phyloP scores from a whole-genome alignment of 495 filamentous ascomycete species.

The Bombardia bombarda region DNA sequence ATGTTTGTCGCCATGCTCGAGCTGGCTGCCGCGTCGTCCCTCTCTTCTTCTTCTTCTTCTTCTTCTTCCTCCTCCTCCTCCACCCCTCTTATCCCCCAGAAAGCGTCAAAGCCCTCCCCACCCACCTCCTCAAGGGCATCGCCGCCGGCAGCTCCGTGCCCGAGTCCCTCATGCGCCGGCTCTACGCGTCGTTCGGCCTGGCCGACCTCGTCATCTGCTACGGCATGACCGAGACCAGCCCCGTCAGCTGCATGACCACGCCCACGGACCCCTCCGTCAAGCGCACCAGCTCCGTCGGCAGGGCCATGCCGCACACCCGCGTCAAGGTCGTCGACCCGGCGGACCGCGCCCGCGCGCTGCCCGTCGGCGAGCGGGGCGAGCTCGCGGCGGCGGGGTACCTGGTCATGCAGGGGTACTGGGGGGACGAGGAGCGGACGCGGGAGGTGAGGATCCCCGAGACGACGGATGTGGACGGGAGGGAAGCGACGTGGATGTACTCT shows the following conservation, averaged over 20 bases:
- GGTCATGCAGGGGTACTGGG: conserved; percentile 88
- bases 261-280: conserved; percentile 75
- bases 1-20: conserved; percentile 92
- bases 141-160: conserved; percentile 85
- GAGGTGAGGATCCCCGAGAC: conserved; percentile 54
- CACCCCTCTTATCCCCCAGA: conserved; percentile 3
- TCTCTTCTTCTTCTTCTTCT: too few relatives aligned
- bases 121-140: conserved; percentile 76
- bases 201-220: conserved; percentile 91
- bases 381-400: conserved; percentile 78
- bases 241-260: conserved; percentile 86
- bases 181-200: conserved; percentile 71
- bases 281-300: conserved; percentile 68
- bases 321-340: conserved; percentile 72
- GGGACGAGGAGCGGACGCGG: conserved; percentile 55
- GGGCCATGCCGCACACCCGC: conserved; percentile 62
- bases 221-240: conserved; percentile 95
- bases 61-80: too few relatives aligned
- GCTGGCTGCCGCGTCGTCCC: conserved; percentile 51
- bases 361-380: conserved; percentile 64
- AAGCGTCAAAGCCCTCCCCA: conserved; percentile 46
- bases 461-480: conserved; percentile 39
- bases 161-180: conserved; percentile 69
- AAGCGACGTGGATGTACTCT: conserved; percentile 47
- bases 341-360: conserved; percentile 50